Conservation (phyloP, 805 yeast genomes). For the Candida saitoana region DNA sequence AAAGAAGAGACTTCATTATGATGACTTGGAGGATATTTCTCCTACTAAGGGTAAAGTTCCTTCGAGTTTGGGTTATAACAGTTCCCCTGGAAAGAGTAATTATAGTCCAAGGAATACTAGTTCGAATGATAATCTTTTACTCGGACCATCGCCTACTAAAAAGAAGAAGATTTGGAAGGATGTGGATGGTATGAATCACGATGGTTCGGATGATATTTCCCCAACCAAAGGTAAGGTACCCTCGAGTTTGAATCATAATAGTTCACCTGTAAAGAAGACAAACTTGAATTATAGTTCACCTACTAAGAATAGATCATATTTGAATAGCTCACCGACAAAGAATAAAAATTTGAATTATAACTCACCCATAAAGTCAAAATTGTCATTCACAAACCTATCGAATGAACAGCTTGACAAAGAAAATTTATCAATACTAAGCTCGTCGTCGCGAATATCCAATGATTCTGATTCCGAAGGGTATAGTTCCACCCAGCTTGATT, state of each 20-base stretch:
- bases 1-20: slow-evolving; percentile 12
- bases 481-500: too few relatives aligned
- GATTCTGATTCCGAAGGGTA: not conserved
- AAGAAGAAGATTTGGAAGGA: not conserved
- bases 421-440: not conserved
- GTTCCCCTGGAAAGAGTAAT: not conserved
- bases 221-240: slow-evolving; percentile 5
- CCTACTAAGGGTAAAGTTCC: slow-evolving; percentile 5
- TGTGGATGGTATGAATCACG: too few relatives aligned
- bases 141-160: not conserved
- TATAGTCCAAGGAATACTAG: not conserved
- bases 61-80: not conserved
- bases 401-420: not conserved
- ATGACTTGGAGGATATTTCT: slow-evolving; percentile 5
- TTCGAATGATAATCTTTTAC: too few relatives aligned
- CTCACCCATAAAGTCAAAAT: too few relatives aligned
- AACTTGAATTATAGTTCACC: too few relatives aligned
- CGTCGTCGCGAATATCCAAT: not conserved
- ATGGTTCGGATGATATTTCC: slow-evolving; percentile 4
- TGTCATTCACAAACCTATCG: not conserved
- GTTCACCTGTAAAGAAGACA: not conserved
- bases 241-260: not conserved
- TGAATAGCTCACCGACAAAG: too few relatives aligned
- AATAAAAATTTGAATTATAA: too few relatives aligned
- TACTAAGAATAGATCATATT: too few relatives aligned